Base-by-base conservation (phyloP, 1,284 basidiomycete genomes). In the Wolfiporia cocos region DNA sequence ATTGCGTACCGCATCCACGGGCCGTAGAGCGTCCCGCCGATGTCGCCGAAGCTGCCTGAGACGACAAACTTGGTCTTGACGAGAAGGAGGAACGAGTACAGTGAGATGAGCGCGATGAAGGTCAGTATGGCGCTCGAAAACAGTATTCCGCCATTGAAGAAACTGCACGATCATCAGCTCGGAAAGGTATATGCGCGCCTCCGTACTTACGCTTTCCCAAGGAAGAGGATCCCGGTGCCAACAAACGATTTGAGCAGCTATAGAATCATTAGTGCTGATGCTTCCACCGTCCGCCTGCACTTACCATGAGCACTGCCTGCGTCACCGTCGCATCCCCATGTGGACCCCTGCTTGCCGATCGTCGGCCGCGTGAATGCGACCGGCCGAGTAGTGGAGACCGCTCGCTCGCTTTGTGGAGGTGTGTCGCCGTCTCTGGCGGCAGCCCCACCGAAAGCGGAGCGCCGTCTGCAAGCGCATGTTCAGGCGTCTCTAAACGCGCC, bases 231-330 rank as follows among this genome's bases (percentile, higher is more conserved):
- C 24, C 95, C 95, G 7, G 95, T 99, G 17, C 95, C 95, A 39
- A 99, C 85, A 58, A 99, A 99, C 0, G 91, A 86, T 65, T 99
- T 98, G 48, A 96, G 67, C 43, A 96, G 66, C 91, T 92, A 48
- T 18, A 32, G 31, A 38, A 29, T 31, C 15, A 37, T 14, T 5
- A 22, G n/a, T n/a, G n/a, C n/a, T n/a, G n/a, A n/a, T n/a, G n/a
- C n/a, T n/a, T n/a, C n/a, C n/a, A n/a, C n/a, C n/a, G n/a, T n/a
- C n/a, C n/a, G n/a, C n/a, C n/a, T n/a, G n/a, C 18, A 61, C 74
- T 39, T 53, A 88, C 90, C 92, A 96, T 95, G 34, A 96, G 69
- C 10, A 92, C 80, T 6, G 92, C 92, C 62, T 96, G 90, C 1
- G 84, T 80, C 5, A 92, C 81, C 6, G 84, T 89, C 5, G 92